These are phyloP conservation scores for Bjerkandera adusta DNA, from an alignment of 1,284 basidiomycete genomes.

Conservation along the genomic window DNA sequence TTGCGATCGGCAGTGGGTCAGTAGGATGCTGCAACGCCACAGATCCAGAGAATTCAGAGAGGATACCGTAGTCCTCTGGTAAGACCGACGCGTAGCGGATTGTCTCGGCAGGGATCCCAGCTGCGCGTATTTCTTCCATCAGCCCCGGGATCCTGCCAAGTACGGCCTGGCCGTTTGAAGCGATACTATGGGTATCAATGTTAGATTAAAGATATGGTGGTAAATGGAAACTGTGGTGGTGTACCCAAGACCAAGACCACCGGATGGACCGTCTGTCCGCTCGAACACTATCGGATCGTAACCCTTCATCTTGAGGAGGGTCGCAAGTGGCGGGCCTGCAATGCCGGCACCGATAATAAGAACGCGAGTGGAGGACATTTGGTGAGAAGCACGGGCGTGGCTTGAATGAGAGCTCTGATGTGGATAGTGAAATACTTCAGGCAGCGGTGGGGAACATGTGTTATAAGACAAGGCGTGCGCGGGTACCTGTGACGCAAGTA, in stretches of 20 bases:
- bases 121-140: conserved; percentile 27
- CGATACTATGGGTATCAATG: conserved; percentile 29
- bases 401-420: too few relatives aligned
- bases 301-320: conserved; percentile 40
- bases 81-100: conserved; percentile 29
- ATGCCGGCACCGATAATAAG: conserved; percentile 29
- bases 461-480: too few relatives aligned
- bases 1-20: conserved; percentile 19
- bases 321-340: conserved; percentile 45
- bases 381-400: too few relatives aligned
- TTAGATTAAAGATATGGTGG: neutral
- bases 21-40: conserved; percentile 23
- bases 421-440: too few relatives aligned
- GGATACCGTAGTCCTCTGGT: conserved; percentile 29
- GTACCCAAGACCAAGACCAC: conserved; percentile 38
- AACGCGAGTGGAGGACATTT: neutral
- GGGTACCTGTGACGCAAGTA: too few relatives aligned
- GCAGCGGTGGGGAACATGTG: too few relatives aligned
- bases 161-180: conserved; percentile 40
- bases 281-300: conserved; percentile 44
- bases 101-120: conserved; percentile 24
- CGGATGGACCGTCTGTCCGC: conserved; percentile 27
- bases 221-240: conserved; percentile 11
- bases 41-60: too few relatives aligned
- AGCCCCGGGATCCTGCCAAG: conserved; percentile 38